Evolutionary conservation across 345 rosid genomes (phyloP), one percentile per base, ranked within the genome.

Genomic region (Corchorus capsularis): DNA sequence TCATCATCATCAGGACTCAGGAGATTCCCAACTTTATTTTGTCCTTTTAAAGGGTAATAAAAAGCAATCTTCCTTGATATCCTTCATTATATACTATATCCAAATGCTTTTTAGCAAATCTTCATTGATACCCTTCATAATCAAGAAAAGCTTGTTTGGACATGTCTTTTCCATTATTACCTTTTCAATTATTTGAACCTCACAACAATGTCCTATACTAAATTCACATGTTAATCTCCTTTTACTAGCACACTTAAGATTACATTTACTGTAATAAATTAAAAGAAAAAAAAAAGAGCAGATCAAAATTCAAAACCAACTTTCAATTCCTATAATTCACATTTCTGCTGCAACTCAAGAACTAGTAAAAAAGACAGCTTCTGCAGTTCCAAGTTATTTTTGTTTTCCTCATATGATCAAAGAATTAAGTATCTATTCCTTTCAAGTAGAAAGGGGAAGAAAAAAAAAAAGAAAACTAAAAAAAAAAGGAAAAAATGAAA

Each of bases 361-460:
- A 55, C 68, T 69, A 60, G 27, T 27, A 27, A 27, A 27, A 57
- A 60, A 34, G 17, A 45, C 47, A 43, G 17, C 20, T 55, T 77
- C 32, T 14, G 63, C 65, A 41, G 19, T 4, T 15, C 41, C 41
- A 70, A 64, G 45, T 78, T 71, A 49, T 82, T 71, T 70, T 76
- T 27, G 27, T 61, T 80, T 71, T 71, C 17, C 45, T 72, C 49
- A 32, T 16, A 16, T 64, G 54, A 52, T 64, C 35, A 76, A 83
- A 84, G 82, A 85, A 79, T 77, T 77, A 73, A 79, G 69, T 77
- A 77, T 76, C 77, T 76, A 80, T 61, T 74, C 77, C 79, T 77
- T 82, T 76, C 85, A 79, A 81, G 84, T 80, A 63, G 76, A 74
- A 77, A 85, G 41, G 72, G 57, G 35, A 60, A 16, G 37, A 49